Conservation (phyloP, 2,329 filamentous ascomycete species). For the Paraconiothyrium sp. region DNA sequence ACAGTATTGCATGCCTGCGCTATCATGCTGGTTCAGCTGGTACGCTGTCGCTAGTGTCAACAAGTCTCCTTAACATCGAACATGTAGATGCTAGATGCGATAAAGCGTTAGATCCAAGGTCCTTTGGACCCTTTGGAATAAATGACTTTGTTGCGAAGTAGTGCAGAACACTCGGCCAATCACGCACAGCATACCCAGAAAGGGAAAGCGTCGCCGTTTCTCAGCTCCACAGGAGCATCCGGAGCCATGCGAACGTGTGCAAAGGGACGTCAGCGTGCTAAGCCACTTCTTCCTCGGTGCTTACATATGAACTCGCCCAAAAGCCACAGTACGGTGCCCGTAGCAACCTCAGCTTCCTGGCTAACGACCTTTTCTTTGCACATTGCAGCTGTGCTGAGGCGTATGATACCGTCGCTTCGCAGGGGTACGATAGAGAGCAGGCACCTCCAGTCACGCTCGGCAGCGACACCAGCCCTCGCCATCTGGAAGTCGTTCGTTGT, state of each 20-base stretch:
- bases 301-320: conserved; percentile 7
- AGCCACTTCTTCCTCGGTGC: conserved; percentile 8
- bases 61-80: too few relatives aligned
- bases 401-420: background rate
- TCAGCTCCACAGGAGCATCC: background rate
- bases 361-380: background rate
- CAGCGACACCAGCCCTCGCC: background rate
- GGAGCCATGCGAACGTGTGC: background rate
- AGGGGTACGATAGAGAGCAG: background rate
- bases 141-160: background rate
- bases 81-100: too few relatives aligned
- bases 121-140: background rate
- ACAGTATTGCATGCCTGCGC: too few relatives aligned
- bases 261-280: conserved; percentile 13
- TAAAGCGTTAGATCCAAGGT: too few relatives aligned
- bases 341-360: background rate
- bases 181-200: conserved; percentile 21
- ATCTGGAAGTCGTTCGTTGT: background rate
- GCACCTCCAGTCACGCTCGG: background rate
- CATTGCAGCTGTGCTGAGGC: background rate
- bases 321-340: conserved; percentile 13
- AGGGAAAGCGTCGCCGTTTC: conserved; percentile 14
- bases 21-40: too few relatives aligned
- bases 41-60: too few relatives aligned
- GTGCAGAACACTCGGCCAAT: conserved; percentile 10